A percentile compares a stretch with the other conserved stretches of the same genome.
Evolutionary conservation across 306 rosid genomes (phyloP).

Genomic region (Casuarina equisetifolia): DNA sequence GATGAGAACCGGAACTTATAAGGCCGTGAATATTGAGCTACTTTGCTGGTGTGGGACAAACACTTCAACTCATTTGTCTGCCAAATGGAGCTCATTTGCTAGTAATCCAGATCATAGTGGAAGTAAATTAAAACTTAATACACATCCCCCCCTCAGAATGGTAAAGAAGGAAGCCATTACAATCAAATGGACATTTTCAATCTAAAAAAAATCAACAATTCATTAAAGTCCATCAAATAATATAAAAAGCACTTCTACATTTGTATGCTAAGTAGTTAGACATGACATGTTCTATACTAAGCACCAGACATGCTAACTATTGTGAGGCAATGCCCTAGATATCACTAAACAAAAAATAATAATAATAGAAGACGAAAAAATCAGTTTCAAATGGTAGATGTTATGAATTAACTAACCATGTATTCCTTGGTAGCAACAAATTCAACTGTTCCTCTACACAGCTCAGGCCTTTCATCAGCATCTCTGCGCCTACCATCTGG

Average conservation of each 20-base stretch:
- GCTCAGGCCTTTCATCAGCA: slow-evolving; percentile 95
- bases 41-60: no score
- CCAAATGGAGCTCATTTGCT: neutral
- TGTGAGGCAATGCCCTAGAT: neutral
- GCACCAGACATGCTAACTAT: neutral
- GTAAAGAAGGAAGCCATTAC: neutral
- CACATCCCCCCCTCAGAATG: neutral
- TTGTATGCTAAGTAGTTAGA: neutral
- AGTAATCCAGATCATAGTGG: neutral
- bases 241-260: neutral
- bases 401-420: slow-evolving; percentile 65
- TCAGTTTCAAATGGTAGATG: neutral
- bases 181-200: neutral
- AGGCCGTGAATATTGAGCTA: no score
- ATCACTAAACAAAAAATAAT: neutral
- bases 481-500: slow-evolving; percentile 99
- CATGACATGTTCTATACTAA: neutral
- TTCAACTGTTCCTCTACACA: slow-evolving; percentile 97
- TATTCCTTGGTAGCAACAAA: slow-evolving; percentile 93
- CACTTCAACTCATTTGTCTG: no score
- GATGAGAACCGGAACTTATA: no score
- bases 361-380: neutral
- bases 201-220: neutral
- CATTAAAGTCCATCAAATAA: neutral
- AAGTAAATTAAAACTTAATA: neutral